Evolutionary conservation across 164 flowering plant genomes (phyloP).

Genomic region (Euptelea pleiosperma): DNA sequence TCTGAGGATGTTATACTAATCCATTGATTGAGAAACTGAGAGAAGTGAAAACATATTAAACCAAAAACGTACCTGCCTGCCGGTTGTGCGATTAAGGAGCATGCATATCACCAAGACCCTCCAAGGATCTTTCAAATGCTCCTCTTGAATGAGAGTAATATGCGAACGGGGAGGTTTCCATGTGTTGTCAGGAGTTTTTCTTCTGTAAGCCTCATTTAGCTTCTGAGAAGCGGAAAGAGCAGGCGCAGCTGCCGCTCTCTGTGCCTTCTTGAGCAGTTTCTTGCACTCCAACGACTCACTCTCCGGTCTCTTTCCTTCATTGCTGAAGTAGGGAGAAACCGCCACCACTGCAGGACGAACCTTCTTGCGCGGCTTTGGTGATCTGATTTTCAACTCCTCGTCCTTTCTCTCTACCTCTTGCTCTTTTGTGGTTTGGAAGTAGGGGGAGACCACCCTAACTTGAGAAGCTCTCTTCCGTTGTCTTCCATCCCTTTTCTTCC

Average conservation of each 20-base stretch:
- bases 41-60: background rate
- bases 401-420: background rate
- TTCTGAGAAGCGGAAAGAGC: constrained; percentile 39
- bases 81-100: constrained; percentile 70
- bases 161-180: constrained; percentile 70
- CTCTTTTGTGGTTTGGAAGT: background rate
- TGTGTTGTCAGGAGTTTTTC: constrained; percentile 40
- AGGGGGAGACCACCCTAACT: constrained; percentile 9
- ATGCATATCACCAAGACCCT: constrained; percentile 80
- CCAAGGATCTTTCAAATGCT: constrained; percentile 80
- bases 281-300: background rate
- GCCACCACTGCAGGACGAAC: background rate
- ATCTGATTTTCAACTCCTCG: background rate
- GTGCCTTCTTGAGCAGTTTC: background rate
- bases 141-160: constrained; percentile 57
- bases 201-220: constrained; percentile 51
- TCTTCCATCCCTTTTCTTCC: background rate
- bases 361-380: too few relatives aligned
- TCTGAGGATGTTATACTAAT: background rate
- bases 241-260: background rate
- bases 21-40: background rate
- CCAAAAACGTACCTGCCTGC: constrained; percentile 48
- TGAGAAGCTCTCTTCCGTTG: background rate
- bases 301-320: background rate
- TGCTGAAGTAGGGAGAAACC: background rate